phyloP scores from a whole-genome alignment of 331 rosid species.

The Cydonia oblonga region DNA sequence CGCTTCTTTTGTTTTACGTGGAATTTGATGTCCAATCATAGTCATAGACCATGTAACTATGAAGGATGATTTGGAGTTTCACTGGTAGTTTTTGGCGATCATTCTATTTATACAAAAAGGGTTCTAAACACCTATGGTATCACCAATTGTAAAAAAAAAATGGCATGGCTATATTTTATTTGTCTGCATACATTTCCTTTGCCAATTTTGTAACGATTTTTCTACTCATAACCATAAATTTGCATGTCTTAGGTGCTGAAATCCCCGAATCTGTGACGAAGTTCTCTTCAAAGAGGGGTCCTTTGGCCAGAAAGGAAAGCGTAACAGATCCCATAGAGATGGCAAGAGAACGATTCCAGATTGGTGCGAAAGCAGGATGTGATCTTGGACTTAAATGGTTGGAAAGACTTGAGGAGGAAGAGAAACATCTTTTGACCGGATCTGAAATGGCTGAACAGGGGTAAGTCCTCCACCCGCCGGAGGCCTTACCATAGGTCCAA shows the following conservation, averaged over 20 bases:
- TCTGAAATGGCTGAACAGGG: conserved; percentile 52
- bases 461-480: conserved; percentile 4
- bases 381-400: conserved; percentile 88
- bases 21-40: not conserved
- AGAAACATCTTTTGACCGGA: conserved; percentile 28
- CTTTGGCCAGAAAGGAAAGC: conserved; percentile 28
- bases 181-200: not conserved
- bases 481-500: no score
- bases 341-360: conserved; percentile 67
- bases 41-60: not conserved
- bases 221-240: not conserved
- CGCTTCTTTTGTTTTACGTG: not conserved
- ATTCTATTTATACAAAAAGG: not conserved
- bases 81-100: not conserved
- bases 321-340: conserved; percentile 49
- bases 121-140: not conserved
- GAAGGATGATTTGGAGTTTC: not conserved
- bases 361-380: conserved; percentile 72
- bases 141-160: not conserved
- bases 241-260: conserved; percentile 43
- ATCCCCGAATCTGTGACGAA: conserved; percentile 54
- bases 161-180: not conserved
- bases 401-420: conserved; percentile 71
- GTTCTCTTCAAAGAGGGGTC: conserved; percentile 33
- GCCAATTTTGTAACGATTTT: not conserved